Base-by-base conservation (phyloP, 208 protist species). In the Trypanosoma melophagium region DNA sequence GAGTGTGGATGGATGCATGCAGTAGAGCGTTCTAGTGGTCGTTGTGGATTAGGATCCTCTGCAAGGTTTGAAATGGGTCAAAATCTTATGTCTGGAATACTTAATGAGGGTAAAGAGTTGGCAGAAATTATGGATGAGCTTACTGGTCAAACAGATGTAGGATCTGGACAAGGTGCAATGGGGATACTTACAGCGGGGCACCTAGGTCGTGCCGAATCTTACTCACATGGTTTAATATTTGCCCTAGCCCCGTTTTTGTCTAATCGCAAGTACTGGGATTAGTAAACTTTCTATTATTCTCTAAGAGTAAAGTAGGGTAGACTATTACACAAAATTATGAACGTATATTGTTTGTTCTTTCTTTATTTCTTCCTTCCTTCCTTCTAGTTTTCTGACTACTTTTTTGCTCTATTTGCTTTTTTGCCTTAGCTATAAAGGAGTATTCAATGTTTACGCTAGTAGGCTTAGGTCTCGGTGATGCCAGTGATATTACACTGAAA, bases 401-500 rank as follows among this genome's bases (percentile, higher is more conserved):
- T 57, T 52, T 35, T 35, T 35, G 28, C 28, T 35, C 28, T 35
- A 38, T 22, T 54, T 57, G 0, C 40, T 50, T 44, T 35, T 51
- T 62, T 61, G 42, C 53, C 28, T 66, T 52, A 16, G 59, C 53
- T 40, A 42, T 51, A 24, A 28, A 54, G 51, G 28, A 45, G 47
- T 42, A 44, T 16, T 8, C 58, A 17, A 94, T 94, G 89, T 90
- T 94, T 60, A 84, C 98, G 54, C 63, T 99, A 17, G 84, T 99
- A 53, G 98, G 98, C 0, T 61, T 99, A 0, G 98, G 98, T 8
- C 87, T 99, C 25, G 97, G 97, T 9, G 97, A 99, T 90, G 96
- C 97, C 38, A 91, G 96, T 28, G 99, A 99, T 77, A 99, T 99
- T 72, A 99, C 98, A 7, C 59, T 99, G 7, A 90, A 93, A 54